Conservation (phyloP, 2,329 filamentous ascomycete genomes). For the Hypoxylon sp. region DNA sequence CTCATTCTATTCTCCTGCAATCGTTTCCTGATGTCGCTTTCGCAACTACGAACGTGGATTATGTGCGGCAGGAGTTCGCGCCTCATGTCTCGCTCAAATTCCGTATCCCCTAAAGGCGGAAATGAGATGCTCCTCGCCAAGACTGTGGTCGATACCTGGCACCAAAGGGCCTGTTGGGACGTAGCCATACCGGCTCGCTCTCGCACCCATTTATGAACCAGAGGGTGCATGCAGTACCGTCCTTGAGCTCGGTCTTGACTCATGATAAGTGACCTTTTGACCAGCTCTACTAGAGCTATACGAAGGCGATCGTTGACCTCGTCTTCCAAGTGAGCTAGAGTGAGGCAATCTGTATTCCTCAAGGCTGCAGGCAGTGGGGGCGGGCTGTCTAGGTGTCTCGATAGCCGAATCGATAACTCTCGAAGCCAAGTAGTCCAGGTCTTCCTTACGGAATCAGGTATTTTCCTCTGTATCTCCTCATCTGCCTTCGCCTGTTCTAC, state of each 20-base stretch:
- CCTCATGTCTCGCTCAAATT: constrained; percentile 19
- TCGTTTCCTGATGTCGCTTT: neutral
- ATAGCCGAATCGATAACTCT: constrained; percentile 1
- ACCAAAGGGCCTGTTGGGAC: constrained; percentile 23
- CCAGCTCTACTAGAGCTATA: constrained; percentile 11
- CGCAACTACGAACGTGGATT: constrained; percentile 11
- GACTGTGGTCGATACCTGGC: constrained; percentile 28
- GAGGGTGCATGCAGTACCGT: constrained; percentile 31
- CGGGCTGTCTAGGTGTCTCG: constrained; percentile 5
- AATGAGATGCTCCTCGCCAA: constrained; percentile 17
- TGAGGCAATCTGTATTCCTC: constrained; percentile 8
- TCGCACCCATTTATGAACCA: constrained; percentile 36
- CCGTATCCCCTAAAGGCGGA: constrained; percentile 12
- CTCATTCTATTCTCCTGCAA: constrained; percentile 11
- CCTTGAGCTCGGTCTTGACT: constrained; percentile 2
- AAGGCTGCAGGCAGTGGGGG: constrained; percentile 1
- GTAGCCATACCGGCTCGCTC: constrained; percentile 16
- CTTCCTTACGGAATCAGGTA: neutral
- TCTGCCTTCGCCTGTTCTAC: neutral
- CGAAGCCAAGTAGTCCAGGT: constrained; percentile 3
- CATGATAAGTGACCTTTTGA: constrained; percentile 14
- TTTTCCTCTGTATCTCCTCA: neutral
- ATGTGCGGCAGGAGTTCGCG: constrained; percentile 33
- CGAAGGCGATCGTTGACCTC: constrained; percentile 12
- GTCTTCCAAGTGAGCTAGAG: neutral